A percentile compares a stretch with the other conserved stretches of the same genome.
These are phyloP conservation scores for Amphichorda felina DNA, from an alignment of 2,329 filamentous ascomycete species.

Conservation along the genomic window DNA sequence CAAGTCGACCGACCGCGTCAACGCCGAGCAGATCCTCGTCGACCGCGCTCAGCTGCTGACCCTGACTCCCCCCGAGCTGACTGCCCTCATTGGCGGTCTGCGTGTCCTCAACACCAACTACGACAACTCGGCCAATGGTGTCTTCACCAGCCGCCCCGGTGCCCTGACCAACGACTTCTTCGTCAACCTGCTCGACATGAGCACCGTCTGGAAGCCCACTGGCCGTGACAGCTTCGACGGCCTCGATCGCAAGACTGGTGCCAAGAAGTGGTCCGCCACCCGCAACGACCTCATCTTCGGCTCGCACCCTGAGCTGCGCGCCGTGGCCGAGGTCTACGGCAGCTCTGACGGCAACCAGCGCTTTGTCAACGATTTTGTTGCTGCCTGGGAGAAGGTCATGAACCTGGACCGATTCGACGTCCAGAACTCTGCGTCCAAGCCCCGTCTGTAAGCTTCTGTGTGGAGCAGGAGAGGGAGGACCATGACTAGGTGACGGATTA, in stretches of 20 bases:
- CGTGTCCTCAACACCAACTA: conserved; percentile 60
- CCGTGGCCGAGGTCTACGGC: conserved; percentile 59
- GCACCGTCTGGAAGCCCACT: conserved; percentile 43
- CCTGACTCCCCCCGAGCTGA: conserved; percentile 58
- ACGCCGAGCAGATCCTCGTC: conserved; percentile 57
- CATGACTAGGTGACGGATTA: too few relatives aligned
- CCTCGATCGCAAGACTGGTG: conserved; percentile 50
- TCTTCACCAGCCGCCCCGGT: conserved; percentile 58
- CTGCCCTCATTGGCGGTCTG: conserved; percentile 60
- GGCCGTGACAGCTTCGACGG: conserved; percentile 49
- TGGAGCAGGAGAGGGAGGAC: too few relatives aligned
- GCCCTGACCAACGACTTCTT: conserved; percentile 73
- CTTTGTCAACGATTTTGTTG: conserved; percentile 61
- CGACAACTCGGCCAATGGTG: conserved; percentile 54
- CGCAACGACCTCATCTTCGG: conserved; percentile 61
- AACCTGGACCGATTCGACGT: conserved; percentile 60
- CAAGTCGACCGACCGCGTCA: conserved; percentile 44
- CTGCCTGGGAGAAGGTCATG: conserved; percentile 65
- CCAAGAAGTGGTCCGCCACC: conserved; percentile 57
- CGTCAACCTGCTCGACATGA: conserved; percentile 61
- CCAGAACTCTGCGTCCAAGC: background rate
- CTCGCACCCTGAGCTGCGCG: conserved; percentile 62
- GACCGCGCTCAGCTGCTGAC: conserved; percentile 62
- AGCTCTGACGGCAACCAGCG: conserved; percentile 45
- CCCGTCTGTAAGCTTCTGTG: conserved; percentile 1